A percentile compares a stretch with the other conserved stretches of the same genome.
Evolutionary conservation across 75 land plant genomes (phyloP).

Genomic region (Picea sitchensis): DNA sequence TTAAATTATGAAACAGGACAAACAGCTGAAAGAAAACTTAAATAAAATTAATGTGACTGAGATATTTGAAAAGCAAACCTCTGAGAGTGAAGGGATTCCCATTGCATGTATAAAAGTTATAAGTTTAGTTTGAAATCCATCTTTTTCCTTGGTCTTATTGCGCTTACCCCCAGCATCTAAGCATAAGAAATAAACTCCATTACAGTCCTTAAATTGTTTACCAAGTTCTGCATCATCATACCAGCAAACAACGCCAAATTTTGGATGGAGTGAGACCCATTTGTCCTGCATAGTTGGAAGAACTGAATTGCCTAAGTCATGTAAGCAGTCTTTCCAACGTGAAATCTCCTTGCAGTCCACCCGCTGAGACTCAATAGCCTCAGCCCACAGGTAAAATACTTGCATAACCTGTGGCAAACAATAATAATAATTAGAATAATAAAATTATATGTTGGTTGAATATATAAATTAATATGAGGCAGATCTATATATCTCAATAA

Average conservation of each 20-base stretch:
- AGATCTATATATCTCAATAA: not conserved
- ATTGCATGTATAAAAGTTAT: constrained; percentile 32
- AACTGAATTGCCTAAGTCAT: constrained; percentile 38
- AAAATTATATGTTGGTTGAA: no score
- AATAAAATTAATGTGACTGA: not conserved
- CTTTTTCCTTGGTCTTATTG: constrained; percentile 18
- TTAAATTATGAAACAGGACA: not conserved
- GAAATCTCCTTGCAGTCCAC: constrained; percentile 45
- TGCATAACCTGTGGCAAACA: constrained; percentile 63
- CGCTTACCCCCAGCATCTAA: constrained; percentile 22
- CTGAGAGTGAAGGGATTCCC: constrained; percentile 73
- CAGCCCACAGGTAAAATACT: constrained; percentile 59
- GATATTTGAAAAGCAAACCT: constrained; percentile 34
- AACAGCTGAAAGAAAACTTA: not conserved
- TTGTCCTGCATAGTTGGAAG: constrained; percentile 77
- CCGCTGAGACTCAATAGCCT: constrained; percentile 46
- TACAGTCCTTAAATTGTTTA: constrained; percentile 45
- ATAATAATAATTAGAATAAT: not conserved
- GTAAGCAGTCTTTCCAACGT: constrained; percentile 48
- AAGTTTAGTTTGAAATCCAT: constrained; percentile 25
- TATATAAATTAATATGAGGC: no score
- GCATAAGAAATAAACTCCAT: constrained; percentile 40
- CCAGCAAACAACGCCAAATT: constrained; percentile 73
- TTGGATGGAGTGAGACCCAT: constrained; percentile 78
- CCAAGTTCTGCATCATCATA: constrained; percentile 67